Base-by-base conservation (phyloP, 106 monocot genomes). In the Narthecium ossifragum region DNA sequence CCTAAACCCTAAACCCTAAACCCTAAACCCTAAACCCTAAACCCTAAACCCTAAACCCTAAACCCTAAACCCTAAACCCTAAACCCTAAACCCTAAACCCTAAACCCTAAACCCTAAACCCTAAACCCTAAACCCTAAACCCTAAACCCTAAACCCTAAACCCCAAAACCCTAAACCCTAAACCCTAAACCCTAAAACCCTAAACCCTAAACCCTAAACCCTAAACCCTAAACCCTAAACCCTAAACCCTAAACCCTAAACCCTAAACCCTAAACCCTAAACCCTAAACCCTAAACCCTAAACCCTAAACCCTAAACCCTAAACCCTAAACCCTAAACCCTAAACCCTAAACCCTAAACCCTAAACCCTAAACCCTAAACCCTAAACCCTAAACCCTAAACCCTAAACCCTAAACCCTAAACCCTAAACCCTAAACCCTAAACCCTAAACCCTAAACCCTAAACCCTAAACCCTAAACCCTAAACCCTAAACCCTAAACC, bases 131-230 rank as follows among this genome's bases (percentile, higher is more conserved):
- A 52, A 64, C 64, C 64, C 64, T 52, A 64, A 33, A 64, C 64
- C 64, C 52, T 64, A 64, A 52, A 64, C 64, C 64, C 64, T 64
- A 53, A 52, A 64, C 50, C 64, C 47, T 50, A n/a, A n/a, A n/a
- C n/a, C n/a, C n/a, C n/a, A n/a, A n/a, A n/a, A n/a, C n/a, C n/a
- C n/a, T n/a, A n/a, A n/a, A n/a, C n/a, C n/a, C n/a, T n/a, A n/a
- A n/a, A n/a, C n/a, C n/a, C n/a, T n/a, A n/a, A n/a, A n/a, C n/a
- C n/a, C n/a, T n/a, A n/a, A n/a, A n/a, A n/a, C n/a, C n/a, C n/a
- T n/a, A n/a, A n/a, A n/a, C n/a, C 63, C 63, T 50, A 63, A 32
- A 49, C 64, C 64, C 64, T 64, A 64, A 52, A 64, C 64, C 64
- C 64, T 51, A 64, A 51, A 50, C 51, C 63, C 31, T 49, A 64